Base-by-base conservation (phyloP, 441 rosid species). In the Eruca vesicaria region DNA sequence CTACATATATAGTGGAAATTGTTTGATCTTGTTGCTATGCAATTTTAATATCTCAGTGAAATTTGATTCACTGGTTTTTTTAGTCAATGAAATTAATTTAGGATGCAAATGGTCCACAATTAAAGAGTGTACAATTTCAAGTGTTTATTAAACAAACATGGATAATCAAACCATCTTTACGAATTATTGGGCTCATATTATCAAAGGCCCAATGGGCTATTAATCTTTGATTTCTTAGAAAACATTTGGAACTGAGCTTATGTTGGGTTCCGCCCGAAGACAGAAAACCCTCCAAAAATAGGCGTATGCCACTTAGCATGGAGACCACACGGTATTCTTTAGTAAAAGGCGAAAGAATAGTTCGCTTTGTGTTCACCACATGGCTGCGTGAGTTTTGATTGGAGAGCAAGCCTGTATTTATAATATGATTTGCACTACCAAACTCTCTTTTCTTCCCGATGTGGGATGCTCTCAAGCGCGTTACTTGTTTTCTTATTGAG, bases 301-400 rank as follows among this genome's bases (percentile, higher is more conserved):
- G 20, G 73, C 72, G 72, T 69, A 73, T 69, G 75, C 65, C 76
- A 57, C 69, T 59, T 36, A 50, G 20, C 11, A 31, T 20, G 55
- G 38, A 69, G 74, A 58, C 77, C 82, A 83, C 89, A 87, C 88
- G 84, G 86, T 78, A 87, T 82, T 86, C 89, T 88, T 84, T 88
- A 88, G 90, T 90, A 84, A 82, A 83, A 86, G 87, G 90, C 87
- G 84, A 86, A 86, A 83, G 93, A 89, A 87, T 89, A 86, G 82
- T 84, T 89, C 84, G 90, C 89, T 86, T 0, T 90, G 88, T 79
- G 66, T 84, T 82, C 86, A 78, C 76, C 75, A 80, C 87, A 57
- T 72, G 84, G 90, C 92, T 86, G 77, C 87, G 38, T 77, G 29
- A 14, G 6, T 12, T 0, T 9, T 0, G 0, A 0, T 6, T 0